Evolutionary conservation across 2,329 filamentous ascomycete genomes (phyloP), one percentile per base, ranked within the genome.

Genomic region (Elsinoe fawcettii): DNA sequence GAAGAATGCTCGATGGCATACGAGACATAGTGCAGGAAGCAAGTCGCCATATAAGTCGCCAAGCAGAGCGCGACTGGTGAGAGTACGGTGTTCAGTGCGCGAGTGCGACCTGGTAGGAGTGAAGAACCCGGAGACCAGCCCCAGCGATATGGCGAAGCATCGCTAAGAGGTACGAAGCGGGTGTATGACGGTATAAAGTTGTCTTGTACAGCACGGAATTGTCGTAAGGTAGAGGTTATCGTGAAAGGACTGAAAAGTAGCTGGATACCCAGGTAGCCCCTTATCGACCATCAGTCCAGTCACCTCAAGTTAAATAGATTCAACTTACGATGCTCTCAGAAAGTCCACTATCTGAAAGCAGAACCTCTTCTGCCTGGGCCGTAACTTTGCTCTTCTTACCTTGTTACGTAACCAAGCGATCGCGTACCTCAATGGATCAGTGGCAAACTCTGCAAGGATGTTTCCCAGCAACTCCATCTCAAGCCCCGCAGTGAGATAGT

Each of bases 161-260:
- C 14, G 16, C 25, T 16, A 39, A 39, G 37, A 20, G 54, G 54
- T 5, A 53, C 8, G 49, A 37, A 53, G 11, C 49, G 27, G 2
- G 30, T 23, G 12, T 53, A 53, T 2, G 49, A 53, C 5, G 49
- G 49, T 14, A 39, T 20, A 20, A 37, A 23, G 16, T 37, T 39
- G 20, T 53, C 49, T 2, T 23, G 8, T 2, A 39, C 34, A 11
- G 18, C 16, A 11, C 49, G 16, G 20, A 53, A 53, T 36, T 53
- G 49, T 16, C 49, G 22, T 7, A 53, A 32, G 12, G 32, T 18
- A 9, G 49, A 53, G 7, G 49, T 53, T 5, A 53, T 23, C 2
- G 49, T 53, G 49, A 53, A 53, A 14, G 49, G 49, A 22, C 49
- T 53, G 49, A 53, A 53, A 18, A 53, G 30, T 5, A 53, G 30